Evolutionary conservation across 805 yeast genomes (phyloP), one percentile per base, ranked within the genome.

Genomic region (Cyberlindnera xylosilytica): DNA sequence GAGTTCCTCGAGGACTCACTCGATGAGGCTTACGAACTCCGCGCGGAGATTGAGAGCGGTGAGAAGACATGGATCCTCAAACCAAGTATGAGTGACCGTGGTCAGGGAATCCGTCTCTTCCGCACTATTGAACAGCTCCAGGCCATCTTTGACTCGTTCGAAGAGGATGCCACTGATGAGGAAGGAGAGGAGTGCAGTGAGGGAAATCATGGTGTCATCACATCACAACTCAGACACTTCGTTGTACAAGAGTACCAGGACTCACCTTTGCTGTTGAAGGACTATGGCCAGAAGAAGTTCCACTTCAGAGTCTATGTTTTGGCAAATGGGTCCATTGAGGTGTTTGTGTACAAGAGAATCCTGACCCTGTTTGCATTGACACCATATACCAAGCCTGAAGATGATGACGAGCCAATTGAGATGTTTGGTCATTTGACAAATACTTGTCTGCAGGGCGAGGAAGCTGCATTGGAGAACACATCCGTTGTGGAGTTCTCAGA

Each of bases 31-130:
- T 90, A 85, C 68, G 99, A 91, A 57, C 69, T 93, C 38, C 68
- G 96, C 45, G 83, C 83, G 39, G 96, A 85, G 52, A 66, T 93
- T 26, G 83, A 81, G 45, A 60, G 63, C 10, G 78, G 76, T 12
- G 72, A 69, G 15, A 78, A 75, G 50, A 76, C 83, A 36, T 91
- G 95, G 90, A 93, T 93, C 29, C 71, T 93, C 60, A 93, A 93
- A 60, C 99, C 99, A 13, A 81, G 96, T 50, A 89, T 93, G 97
- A 85, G 95, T 56, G 99, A 93, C 59, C 83, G 91, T 59, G 99
- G 96, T 10, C 97, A 93, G 60, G 99, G 99, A 0, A 91, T 93
- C 38, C 68, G 96, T 30, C 64, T 93, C 0, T 93, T 93, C 66
- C 73, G 72, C 41, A 81, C 89, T 0, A 70, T 87, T 27, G 87